Conservation (phyloP, 1,284 basidiomycete species). For the Irpex lacteus region DNA sequence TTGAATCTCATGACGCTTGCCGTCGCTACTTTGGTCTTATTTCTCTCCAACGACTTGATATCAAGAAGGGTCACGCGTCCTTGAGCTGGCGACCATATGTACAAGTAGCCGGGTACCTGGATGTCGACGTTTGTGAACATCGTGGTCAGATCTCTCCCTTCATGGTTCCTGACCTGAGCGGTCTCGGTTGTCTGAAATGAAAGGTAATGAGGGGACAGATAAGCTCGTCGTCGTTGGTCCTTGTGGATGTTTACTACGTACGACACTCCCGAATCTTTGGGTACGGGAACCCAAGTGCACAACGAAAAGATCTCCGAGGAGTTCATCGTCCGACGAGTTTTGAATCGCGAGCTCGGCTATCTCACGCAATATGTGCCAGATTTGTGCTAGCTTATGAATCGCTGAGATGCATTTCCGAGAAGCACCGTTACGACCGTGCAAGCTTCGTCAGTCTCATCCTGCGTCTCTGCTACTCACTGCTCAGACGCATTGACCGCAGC, state of each 20-base stretch:
- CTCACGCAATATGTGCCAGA: background rate
- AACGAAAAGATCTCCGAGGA: background rate
- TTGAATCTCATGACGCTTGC: background rate
- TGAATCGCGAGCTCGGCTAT: background rate
- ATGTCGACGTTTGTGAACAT: background rate
- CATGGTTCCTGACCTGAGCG: background rate
- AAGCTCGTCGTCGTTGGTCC: background rate
- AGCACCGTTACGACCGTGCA: background rate
- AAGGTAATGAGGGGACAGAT: background rate
- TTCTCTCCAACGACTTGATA: background rate
- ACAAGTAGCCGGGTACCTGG: background rate
- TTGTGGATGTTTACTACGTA: background rate
- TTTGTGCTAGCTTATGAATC: constrained; percentile 1
- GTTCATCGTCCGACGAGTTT: background rate
- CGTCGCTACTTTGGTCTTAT: background rate
- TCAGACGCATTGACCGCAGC: background rate
- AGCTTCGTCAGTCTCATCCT: background rate
- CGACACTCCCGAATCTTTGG: background rate
- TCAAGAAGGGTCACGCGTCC: background rate
- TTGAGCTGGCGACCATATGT: background rate
- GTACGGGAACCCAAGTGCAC: background rate
- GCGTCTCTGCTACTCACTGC: background rate
- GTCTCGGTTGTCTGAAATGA: background rate
- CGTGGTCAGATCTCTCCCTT: background rate
- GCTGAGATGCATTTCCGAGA: background rate